Base-by-base conservation (phyloP, 768 basidiomycete genomes). In the Psilocybe cyanescens region DNA sequence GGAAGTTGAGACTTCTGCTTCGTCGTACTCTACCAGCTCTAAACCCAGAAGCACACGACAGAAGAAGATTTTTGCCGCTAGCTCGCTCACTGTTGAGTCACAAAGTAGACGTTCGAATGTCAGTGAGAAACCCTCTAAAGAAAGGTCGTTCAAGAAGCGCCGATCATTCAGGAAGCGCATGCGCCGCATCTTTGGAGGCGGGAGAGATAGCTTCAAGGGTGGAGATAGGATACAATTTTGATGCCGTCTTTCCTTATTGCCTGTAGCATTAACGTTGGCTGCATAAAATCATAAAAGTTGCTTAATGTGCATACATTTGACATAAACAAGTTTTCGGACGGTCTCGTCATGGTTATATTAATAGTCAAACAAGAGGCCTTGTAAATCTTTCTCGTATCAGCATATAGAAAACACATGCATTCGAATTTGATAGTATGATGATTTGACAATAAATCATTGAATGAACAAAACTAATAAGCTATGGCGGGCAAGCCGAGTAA, bases 131-230 rank as follows among this genome's bases (percentile, higher is more conserved):
- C 7, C 41, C 41, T 44, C 14, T 4, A 44, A n/a, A 44, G 41
- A 44, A 5, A 46, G 54, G 39, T 53, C 51, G 31, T 17, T 35
- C 30, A 55, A 44, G 53, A 24, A 33, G 24, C 29, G 53, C 24
- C n/a, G n/a, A 24, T 55, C 53, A 33, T 39, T 55, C 11, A 30
- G 41, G 14, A 55, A 55, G 30, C 54, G 54, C 24, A 45, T 55
- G 6, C 19, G 28, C 14, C 39, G 54, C 8, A 44, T 55, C 16
- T 55, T 55, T 29, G 39, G 37, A 24, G 24, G 28, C 28, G 28
- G 24, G n/a, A 55, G 31, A 11, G 17, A 28, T 3, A 35, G 39
- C 3, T 28, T 55, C 44, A 55, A 46, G 28, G 39, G n/a, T 11
- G 54, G 54, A 2, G 37, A 44, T 28, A 41, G 44, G 19, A 28